Evolutionary conservation across 1,284 basidiomycete species (phyloP), one percentile per base, ranked within the genome.

Genomic region (Pseudozyma thailandica): DNA sequence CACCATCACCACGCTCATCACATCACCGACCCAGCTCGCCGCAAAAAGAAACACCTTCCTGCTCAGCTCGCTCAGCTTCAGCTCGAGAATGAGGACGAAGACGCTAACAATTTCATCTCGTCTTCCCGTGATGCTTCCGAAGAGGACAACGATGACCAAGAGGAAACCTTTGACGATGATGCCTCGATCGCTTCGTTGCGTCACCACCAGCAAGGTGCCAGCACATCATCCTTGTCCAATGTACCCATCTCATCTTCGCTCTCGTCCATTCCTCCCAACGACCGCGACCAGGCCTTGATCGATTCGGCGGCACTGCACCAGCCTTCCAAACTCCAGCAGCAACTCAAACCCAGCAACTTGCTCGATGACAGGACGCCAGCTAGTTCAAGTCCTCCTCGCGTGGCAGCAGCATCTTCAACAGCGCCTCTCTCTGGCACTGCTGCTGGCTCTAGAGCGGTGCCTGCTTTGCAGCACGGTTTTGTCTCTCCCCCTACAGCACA

Each of bases 111-210:
- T 45, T 60, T 63, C 39, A 68, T 74, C 39, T 74, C 72, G 9
- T 74, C 72, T 2, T 74, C 72, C 5, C 53, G 72, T 7, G 72
- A 74, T 44, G 72, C 72, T 23, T 71, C 68, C 7, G 72, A 74
- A 48, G 72, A 74, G 45, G 72, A 74, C 60, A 74, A 74, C 37
- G 72, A 74, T 46, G 72, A 74, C 12, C 63, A 71, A 20, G 72
- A 74, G 20, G 63, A 71, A 47, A 72, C 63, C 2, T 72, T 72
- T 21, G 70, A 72, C 41, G 70, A 72, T 26, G 59, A 72, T 46
- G 70, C 70, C 6, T 72, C 70, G 16, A 63, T 72, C 20, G 70
- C 70, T 16, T 72, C 70, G 42, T 59, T 72, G 12, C 54, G 70
- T 38, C 70, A 57, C 18, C 70, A 68, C 25, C 59, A 63, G 25